Evolutionary conservation across 139 green algal species (phyloP), one percentile per base, ranked within the genome.

Genomic region (Tetradesmus lagerheimii): DNA sequence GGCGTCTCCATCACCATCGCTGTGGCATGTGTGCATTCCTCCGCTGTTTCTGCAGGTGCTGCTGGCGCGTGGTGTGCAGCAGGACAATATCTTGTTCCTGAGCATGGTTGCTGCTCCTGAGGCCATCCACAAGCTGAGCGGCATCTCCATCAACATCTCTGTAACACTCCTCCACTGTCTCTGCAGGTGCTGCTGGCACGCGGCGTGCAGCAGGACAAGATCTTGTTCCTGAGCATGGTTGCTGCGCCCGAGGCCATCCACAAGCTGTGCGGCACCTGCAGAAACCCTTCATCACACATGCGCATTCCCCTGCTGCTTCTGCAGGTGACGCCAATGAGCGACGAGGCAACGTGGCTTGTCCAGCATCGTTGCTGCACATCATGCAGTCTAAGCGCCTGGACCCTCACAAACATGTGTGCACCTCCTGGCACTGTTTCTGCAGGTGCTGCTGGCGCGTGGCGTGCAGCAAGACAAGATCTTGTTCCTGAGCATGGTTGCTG

Each of bases 61-160:
- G n/a, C n/a, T n/a, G n/a, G n/a, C 93, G n/a, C n/a, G n/a, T n/a
- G 98, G 98, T 6, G 98, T 99, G 53, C 14, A 14, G 16, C 78
- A 96, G 27, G 93, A 99, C 92, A 86, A 81, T 67, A 98, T 99
- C 83, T 88, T 99, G 82, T 98, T 99, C 92, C 92, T 99, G 20
- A 97, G 92, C 83, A 92, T 16, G 53, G 53, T 27, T 16, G 53
- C 53, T 14, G 53, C 53, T 27, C 14, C 53, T 66, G 53, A 16
- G 53, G 16, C 53, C 14, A 16, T 16, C 53, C 94, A 98, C 89
- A 91, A 91, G 77, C 86, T 66, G 53, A 27, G 53, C 53, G 16
- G 14, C 45, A 9, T 6, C 75, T 31, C 14, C 66, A 6, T 77
- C 27, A 86, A 4, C 53, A 74, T 15, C 12, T 14, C 45, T 75